Base-by-base conservation (phyloP, 1,284 basidiomycete species). In the Microbotryum scabiosae region DNA sequence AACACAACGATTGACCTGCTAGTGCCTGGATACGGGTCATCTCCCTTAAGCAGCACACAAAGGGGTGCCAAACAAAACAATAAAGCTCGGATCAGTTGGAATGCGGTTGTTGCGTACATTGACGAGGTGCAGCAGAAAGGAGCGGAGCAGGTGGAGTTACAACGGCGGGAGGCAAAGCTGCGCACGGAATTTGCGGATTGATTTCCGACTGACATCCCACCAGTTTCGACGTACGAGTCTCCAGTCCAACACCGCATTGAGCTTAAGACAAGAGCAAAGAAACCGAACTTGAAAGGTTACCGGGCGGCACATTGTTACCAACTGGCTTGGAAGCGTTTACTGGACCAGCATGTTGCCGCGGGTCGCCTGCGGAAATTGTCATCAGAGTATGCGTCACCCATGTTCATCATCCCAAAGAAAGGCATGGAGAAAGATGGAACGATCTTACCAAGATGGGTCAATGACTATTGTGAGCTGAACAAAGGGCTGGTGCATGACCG, bases 321-420 rank as follows among this genome's bases (percentile, higher is more conserved):
- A 25, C 45, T 45, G 21, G 10, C 45, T 1, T 66, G 64, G 64
- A 56, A 54, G 14, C 28, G 21, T 1, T 46, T 60, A n/a, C 36
- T 66, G 1, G 62, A 66, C 7, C 48, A 60, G 23, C 55, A 64
- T 20, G 10, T 64, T 21, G 55, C 26, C 4, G 59, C 59, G 1
- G 56, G 63, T 3, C 10, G 59, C 6, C 67, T 64, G 9, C 54
- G 55, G 5, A n/a, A 30, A 7, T 61, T 49, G 12, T 14, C 45
- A n/a, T 61, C 55, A 9, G 54, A 30, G 4, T 30, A 71, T 23
- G 75, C 70, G 0, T 67, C 79, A 0, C 78, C 78, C 0, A 69
- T 81, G 45, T 73, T 82, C 1, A 82, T 82, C 61, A 74, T 79
- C 36, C 73, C 74, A 53, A 81, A 81, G 68, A 81, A 81, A 67